These are phyloP conservation scores for Myriangium duriaei DNA, from an alignment of 2,329 filamentous ascomycete genomes.

Conservation along the genomic window DNA sequence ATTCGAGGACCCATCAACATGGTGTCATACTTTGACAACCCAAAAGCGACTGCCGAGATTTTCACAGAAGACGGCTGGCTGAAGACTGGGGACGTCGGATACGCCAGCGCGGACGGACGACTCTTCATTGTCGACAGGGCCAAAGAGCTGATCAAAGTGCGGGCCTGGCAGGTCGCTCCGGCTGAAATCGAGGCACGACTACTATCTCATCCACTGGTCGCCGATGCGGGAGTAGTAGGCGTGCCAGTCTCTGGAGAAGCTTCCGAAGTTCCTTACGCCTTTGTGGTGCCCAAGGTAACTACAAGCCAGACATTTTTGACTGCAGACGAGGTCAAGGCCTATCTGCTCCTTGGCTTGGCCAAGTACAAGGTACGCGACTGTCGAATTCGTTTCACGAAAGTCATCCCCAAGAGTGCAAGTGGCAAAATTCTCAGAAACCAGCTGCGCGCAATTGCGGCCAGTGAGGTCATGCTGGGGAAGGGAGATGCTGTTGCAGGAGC, in stretches of 20 bases:
- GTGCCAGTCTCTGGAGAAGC: constrained; percentile 14
- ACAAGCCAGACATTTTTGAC: constrained; percentile 10
- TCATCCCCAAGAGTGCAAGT: constrained; percentile 21
- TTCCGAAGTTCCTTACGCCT: constrained; percentile 15
- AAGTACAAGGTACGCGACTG: constrained; percentile 24
- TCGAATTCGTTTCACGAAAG: constrained; percentile 17
- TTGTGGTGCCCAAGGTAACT: constrained; percentile 11
- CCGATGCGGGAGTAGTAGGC: constrained; percentile 20
- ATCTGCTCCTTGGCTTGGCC: constrained; percentile 21
- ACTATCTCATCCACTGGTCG: constrained; percentile 15
- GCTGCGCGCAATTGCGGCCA: constrained; percentile 6
- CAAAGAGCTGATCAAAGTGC: constrained; percentile 26
- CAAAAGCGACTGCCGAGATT: constrained; percentile 14
- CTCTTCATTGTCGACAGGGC: constrained; percentile 23
- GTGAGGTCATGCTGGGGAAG: too few relatives aligned
- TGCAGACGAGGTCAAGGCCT: constrained; percentile 18
- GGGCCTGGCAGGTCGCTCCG: constrained; percentile 23
- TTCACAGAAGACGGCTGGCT: constrained; percentile 15
- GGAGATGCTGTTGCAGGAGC: too few relatives aligned
- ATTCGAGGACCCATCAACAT: constrained; percentile 32
- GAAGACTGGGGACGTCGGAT: constrained; percentile 29
- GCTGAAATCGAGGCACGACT: constrained; percentile 22
- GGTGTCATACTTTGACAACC: constrained; percentile 23
- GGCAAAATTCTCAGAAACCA: constrained; percentile 21
- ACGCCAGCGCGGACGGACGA: constrained; percentile 17